Percentiles rank a stretch among this genome's conserved stretches.
Conservation (phyloP, 371 early-diverging fungal species). For the Capniomyces stellatus region DNA sequence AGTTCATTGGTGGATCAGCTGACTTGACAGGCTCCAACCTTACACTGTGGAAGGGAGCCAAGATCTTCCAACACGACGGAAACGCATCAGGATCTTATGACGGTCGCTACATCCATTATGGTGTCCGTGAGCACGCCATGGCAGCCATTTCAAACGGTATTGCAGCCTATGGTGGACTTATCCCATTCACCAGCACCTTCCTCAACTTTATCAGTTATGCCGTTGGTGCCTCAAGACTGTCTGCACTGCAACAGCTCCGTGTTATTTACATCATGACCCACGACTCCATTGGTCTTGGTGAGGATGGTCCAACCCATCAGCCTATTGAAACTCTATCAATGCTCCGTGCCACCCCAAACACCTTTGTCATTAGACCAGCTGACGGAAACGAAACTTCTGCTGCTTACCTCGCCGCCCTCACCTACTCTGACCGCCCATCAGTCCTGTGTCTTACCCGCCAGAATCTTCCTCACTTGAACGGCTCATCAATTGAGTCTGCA, state of each 20-base stretch:
- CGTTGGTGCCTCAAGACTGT: slow-evolving; percentile 78
- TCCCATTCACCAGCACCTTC: slow-evolving; percentile 93
- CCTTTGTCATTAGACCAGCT: slow-evolving; percentile 78
- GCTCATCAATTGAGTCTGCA: slow-evolving; percentile 61
- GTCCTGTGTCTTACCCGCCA: slow-evolving; percentile 90
- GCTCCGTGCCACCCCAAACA: slow-evolving; percentile 90
- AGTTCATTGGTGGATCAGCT: slow-evolving; percentile 95
- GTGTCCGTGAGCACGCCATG: slow-evolving; percentile 99
- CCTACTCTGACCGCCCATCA: slow-evolving; percentile 51
- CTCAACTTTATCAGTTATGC: slow-evolving; percentile 86
- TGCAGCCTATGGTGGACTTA: slow-evolving; percentile 68
- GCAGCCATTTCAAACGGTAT: slow-evolving; percentile 93
- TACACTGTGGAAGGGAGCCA: slow-evolving; percentile 86
- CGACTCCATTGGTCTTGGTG: slow-evolving; percentile 96
- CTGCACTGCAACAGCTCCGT: slow-evolving; percentile 73
- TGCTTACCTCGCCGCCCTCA: slow-evolving; percentile 66
- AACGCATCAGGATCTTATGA: slow-evolving; percentile 54
- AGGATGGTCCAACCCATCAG: slow-evolving; percentile 99
- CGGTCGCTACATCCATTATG: slow-evolving; percentile 90
- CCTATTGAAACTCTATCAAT: slow-evolving; percentile 95
- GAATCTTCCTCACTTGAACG: slow-evolving; percentile 78
- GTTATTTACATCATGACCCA: slow-evolving; percentile 97
- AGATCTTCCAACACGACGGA: slow-evolving; percentile 71
- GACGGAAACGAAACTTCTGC: slow-evolving; percentile 95
- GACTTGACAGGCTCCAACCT: slow-evolving; percentile 97